Percentiles rank a stretch among this genome's conserved stretches.
Evolutionary conservation across 768 basidiomycete genomes (phyloP).

Genomic region (Lactarius akahatsu): DNA sequence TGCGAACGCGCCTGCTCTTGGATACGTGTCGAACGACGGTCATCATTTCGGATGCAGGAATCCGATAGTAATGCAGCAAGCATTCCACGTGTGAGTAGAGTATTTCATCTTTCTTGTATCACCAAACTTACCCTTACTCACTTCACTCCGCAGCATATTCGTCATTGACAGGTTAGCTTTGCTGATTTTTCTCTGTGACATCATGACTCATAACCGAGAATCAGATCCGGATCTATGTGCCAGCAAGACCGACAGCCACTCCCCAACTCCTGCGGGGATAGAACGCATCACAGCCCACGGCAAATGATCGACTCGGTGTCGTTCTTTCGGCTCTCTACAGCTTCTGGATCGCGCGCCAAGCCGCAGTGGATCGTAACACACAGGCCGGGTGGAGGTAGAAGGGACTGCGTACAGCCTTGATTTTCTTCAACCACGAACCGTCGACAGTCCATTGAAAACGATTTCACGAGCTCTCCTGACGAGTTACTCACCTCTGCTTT

Average conservation of each 20-base stretch:
- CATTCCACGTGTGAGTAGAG: slow-evolving; percentile 56
- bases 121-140: not conserved
- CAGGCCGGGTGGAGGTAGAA: slow-evolving; percentile 35
- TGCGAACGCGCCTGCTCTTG: slow-evolving; percentile 35
- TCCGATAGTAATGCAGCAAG: slow-evolving; percentile 51
- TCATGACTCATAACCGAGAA: not conserved
- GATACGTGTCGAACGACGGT: slow-evolving; percentile 55
- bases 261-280: slow-evolving; percentile 43
- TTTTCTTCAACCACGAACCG: slow-evolving; percentile 43
- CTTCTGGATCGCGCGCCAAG: slow-evolving; percentile 55
- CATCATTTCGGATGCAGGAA: slow-evolving; percentile 55
- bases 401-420: slow-evolving; percentile 59
- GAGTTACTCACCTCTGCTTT: slow-evolving; percentile 45
- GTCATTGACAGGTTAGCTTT: slow-evolving; percentile 47
- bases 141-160: slow-evolving; percentile 42
- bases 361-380: slow-evolving; percentile 35
- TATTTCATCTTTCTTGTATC: not conserved
- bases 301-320: slow-evolving; percentile 55
- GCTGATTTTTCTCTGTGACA: too few species aligned
- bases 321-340: slow-evolving; percentile 53
- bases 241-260: slow-evolving; percentile 44
- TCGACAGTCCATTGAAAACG: slow-evolving; percentile 41
- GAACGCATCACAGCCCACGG: slow-evolving; percentile 37
- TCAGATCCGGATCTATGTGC: slow-evolving; percentile 54
- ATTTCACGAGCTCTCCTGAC: slow-evolving; percentile 46